These are phyloP conservation scores for Phaeosphaeriaceae sp. DNA, from an alignment of 2,329 filamentous ascomycete genomes.

Conservation along the genomic window DNA sequence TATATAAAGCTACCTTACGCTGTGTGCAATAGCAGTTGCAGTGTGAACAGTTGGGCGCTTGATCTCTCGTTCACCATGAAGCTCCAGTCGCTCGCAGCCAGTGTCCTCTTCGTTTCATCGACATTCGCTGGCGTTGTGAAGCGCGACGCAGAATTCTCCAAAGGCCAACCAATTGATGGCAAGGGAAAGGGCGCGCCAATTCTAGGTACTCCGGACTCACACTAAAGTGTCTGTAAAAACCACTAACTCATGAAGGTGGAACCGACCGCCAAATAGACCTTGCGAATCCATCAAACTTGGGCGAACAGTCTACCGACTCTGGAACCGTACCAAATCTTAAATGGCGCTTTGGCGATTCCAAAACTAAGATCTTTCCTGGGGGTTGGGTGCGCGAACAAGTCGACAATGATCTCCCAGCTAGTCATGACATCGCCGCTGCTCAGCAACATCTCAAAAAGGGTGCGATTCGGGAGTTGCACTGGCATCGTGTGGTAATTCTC, in stretches of 20 bases:
- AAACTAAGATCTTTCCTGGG: slow-evolving; percentile 65
- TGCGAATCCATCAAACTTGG: slow-evolving; percentile 69
- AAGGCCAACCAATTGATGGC: slow-evolving; percentile 64
- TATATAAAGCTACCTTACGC: too few relatives aligned
- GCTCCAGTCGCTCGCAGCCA: slow-evolving; percentile 23
- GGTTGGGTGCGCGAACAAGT: slow-evolving; percentile 73
- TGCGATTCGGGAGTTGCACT: slow-evolving; percentile 71
- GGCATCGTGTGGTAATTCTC: slow-evolving; percentile 67
- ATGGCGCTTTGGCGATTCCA: slow-evolving; percentile 72
- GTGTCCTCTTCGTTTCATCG: slow-evolving; percentile 22
- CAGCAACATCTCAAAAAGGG: slow-evolving; percentile 73
- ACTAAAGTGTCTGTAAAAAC: slow-evolving; percentile 5
- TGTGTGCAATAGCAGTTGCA: too few relatives aligned
- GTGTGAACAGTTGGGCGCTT: not conserved
- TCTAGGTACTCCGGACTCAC: slow-evolving; percentile 52
- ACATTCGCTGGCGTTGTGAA: slow-evolving; percentile 28
- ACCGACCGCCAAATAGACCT: slow-evolving; percentile 68
- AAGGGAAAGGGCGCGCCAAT: slow-evolving; percentile 66
- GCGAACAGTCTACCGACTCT: slow-evolving; percentile 65
- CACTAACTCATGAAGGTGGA: slow-evolving; percentile 56
- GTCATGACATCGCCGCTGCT: slow-evolving; percentile 70
- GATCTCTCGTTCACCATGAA: slow-evolving; percentile 25
- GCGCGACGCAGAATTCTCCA: slow-evolving; percentile 49
- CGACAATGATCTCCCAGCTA: slow-evolving; percentile 69
- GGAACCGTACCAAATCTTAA: slow-evolving; percentile 71